phyloP scores from a whole-genome alignment of 768 basidiomycete genomes.

The Suillus bovinus region DNA sequence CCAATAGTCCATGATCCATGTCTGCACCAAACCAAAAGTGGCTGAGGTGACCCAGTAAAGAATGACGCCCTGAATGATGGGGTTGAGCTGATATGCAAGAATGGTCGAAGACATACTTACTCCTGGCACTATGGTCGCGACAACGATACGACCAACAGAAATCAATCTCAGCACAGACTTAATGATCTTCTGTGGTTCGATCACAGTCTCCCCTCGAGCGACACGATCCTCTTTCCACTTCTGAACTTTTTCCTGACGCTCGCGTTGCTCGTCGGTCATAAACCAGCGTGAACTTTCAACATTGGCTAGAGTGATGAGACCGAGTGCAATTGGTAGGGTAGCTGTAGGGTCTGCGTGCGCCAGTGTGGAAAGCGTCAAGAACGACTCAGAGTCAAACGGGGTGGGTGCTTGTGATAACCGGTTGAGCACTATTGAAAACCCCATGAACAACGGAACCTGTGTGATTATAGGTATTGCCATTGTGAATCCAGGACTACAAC shows the following conservation, averaged over 20 bases:
- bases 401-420: conserved; percentile 56
- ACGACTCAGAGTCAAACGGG: conserved; percentile 76
- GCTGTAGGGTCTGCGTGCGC: conserved; percentile 71
- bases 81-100: conserved; percentile 5
- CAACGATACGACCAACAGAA: conserved; percentile 65
- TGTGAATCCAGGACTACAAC: conserved; percentile 56
- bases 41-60: conserved; percentile 83
- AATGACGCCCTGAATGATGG: conserved; percentile 48
- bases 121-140: conserved; percentile 71
- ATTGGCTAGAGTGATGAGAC: conserved; percentile 75
- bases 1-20: conserved; percentile 71
- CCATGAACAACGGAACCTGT: conserved; percentile 74
- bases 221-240: conserved; percentile 45
- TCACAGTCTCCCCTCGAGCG: conserved; percentile 44
- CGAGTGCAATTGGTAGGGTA: conserved; percentile 67
- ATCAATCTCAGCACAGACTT: conserved; percentile 56
- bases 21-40: conserved; percentile 69
- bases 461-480: conserved; percentile 60
- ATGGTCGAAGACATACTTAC: conserved; percentile 38
- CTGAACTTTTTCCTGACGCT: conserved; percentile 48
- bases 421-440: conserved; percentile 59
- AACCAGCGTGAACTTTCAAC: conserved; percentile 80
- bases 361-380: conserved; percentile 71
- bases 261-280: conserved; percentile 55
- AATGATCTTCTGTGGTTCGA: conserved; percentile 50